These are phyloP conservation scores for Lycium barbarum DNA, from an alignment of 257 asterid genomes.

Conservation along the genomic window DNA sequence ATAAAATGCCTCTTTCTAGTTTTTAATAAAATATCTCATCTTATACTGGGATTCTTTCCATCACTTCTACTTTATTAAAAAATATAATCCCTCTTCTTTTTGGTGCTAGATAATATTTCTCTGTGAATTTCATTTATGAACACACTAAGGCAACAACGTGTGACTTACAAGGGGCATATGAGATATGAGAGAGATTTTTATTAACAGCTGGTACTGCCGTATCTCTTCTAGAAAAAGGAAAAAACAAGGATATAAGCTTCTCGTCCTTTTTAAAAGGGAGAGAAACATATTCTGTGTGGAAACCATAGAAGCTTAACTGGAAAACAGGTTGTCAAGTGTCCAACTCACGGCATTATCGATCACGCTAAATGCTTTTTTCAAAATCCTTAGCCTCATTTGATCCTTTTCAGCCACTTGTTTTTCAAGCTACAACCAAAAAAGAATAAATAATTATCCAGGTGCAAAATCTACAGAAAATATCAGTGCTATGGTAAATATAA, in stretches of 20 bases:
- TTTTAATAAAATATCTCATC: too few species aligned
- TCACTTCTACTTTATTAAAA: too few species aligned
- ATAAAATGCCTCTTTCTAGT: too few species aligned
- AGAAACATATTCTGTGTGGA: constrained; percentile 16
- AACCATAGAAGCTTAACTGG: constrained; percentile 12
- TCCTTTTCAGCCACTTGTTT: constrained; percentile 91
- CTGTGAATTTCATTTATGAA: too few species aligned
- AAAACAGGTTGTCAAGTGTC: background rate
- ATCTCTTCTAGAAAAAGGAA: background rate
- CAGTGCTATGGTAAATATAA: background rate
- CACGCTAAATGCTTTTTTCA: constrained; percentile 78
- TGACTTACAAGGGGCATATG: background rate
- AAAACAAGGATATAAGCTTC: background rate
- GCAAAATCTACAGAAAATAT: background rate
- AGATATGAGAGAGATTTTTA: background rate
- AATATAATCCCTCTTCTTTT: too few species aligned
- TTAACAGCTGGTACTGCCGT: background rate
- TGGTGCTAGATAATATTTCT: too few species aligned
- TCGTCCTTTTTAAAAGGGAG: background rate
- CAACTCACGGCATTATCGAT: constrained; percentile 69
- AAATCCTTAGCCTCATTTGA: constrained; percentile 66
- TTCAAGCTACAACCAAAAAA: constrained; percentile 63
- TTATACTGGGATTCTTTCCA: too few species aligned
- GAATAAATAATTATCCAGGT: constrained; percentile 21
- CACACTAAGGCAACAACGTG: background rate